Percentiles rank a stretch among this genome's conserved stretches.
These are phyloP conservation scores for Trifolium pratense DNA, from an alignment of 306 rosid genomes.

Conservation along the genomic window DNA sequence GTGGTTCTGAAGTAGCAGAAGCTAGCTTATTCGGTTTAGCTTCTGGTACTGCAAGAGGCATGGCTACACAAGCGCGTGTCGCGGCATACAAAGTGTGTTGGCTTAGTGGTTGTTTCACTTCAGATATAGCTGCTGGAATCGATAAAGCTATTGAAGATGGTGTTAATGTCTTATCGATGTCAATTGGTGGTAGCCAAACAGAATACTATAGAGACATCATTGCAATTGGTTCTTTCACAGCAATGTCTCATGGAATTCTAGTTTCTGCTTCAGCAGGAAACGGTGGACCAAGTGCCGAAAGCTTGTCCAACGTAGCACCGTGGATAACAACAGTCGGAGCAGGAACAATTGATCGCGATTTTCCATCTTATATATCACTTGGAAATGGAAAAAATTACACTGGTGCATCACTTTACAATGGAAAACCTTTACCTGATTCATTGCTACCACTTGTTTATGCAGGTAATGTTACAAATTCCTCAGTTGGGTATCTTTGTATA, in stretches of 20 bases:
- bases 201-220: constrained; percentile 67
- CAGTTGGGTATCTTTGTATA: constrained; percentile 58
- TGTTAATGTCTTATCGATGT: constrained; percentile 73
- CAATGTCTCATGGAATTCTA: constrained; percentile 68
- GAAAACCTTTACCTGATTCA: constrained; percentile 48
- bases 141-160: constrained; percentile 89
- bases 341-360: constrained; percentile 86
- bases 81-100: constrained; percentile 88
- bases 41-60: constrained; percentile 85
- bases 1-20: constrained; percentile 63
- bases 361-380: constrained; percentile 63
- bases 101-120: constrained; percentile 73
- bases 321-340: constrained; percentile 94
- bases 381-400: constrained; percentile 62
- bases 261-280: constrained; percentile 90
- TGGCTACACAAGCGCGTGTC: constrained; percentile 79
- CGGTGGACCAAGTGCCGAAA: constrained; percentile 60
- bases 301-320: constrained; percentile 78
- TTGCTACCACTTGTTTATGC: constrained; percentile 67
- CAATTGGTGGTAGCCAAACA: constrained; percentile 64
- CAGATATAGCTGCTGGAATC: constrained; percentile 81
- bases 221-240: constrained; percentile 78
- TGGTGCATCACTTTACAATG: constrained; percentile 77
- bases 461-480: constrained; percentile 50
- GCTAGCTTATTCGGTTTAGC: constrained; percentile 84